These are phyloP conservation scores for Umbilicaria muhlenbergii DNA, from an alignment of 495 filamentous ascomycete genomes.

Conservation along the genomic window DNA sequence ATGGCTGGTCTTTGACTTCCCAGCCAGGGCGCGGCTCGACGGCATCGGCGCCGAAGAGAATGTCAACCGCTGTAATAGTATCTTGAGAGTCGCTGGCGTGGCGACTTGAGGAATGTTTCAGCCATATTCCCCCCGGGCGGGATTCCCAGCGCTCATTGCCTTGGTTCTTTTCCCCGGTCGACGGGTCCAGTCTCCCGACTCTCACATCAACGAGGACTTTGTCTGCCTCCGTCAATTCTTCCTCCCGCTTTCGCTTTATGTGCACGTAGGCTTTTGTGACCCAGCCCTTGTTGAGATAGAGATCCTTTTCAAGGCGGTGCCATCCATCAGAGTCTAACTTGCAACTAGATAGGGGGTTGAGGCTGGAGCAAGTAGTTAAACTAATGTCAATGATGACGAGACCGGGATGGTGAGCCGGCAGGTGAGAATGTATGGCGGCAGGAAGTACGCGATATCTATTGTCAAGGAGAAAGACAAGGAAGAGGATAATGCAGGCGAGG, in stretches of 20 bases:
- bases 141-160: conserved; percentile 64
- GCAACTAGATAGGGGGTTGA: conserved; percentile 69
- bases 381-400: conserved; percentile 80
- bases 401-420: conserved; percentile 68
- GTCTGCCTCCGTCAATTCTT: conserved; percentile 60
- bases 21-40: conserved; percentile 77
- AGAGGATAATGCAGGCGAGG: conserved; percentile 46
- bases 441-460: conserved; percentile 69
- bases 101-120: conserved; percentile 61
- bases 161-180: conserved; percentile 37
- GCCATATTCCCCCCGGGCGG: conserved; percentile 68
- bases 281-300: conserved; percentile 62
- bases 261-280: conserved; percentile 69
- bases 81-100: conserved; percentile 64
- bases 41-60: conserved; percentile 86
- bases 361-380: conserved; percentile 55
- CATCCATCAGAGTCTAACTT: conserved; percentile 59
- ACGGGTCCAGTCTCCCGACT: conserved; percentile 63
- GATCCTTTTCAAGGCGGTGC: conserved; percentile 82
- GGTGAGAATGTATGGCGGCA: conserved; percentile 62
- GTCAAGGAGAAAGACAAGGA: conserved; percentile 64
- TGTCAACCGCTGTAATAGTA: conserved; percentile 71
- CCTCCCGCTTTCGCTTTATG: conserved; percentile 74
- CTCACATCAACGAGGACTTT: conserved; percentile 72
- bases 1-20: conserved; percentile 53